Evolutionary conservation across 78 protist species (phyloP).

Genomic region (slime mould (Dictyostelium discoideum)): DNA sequence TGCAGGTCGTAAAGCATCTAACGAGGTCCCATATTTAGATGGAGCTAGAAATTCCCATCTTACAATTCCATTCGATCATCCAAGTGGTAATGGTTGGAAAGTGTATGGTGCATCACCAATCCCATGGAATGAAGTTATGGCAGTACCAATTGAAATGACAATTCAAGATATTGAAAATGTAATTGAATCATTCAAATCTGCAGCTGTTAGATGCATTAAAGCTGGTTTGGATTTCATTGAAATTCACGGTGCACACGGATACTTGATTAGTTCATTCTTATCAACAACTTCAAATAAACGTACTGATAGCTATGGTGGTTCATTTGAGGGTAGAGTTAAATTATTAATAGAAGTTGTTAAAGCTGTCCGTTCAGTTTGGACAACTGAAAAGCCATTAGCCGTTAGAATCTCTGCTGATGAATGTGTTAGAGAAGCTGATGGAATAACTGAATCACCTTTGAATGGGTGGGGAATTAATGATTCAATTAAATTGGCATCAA

Average conservation of each 20-base stretch:
- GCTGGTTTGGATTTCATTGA: constrained; percentile 88
- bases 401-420: constrained; percentile 28
- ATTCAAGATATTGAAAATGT: constrained; percentile 48
- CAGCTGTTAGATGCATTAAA: constrained; percentile 62
- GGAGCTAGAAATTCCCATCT: neutral
- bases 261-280: constrained; percentile 77
- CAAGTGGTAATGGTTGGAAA: constrained; percentile 44
- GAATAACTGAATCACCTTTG: neutral
- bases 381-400: neutral
- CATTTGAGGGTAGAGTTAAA: constrained; percentile 84
- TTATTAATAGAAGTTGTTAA: constrained; percentile 57
- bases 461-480: constrained; percentile 26
- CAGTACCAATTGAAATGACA: constrained; percentile 65
- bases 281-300: constrained; percentile 83
- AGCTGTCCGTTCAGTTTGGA: constrained; percentile 16
- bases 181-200: constrained; percentile 11
- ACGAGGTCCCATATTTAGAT: constrained; percentile 16
- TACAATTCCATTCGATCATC: neutral
- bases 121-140: neutral
- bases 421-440: constrained; percentile 7
- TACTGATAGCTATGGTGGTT: constrained; percentile 90
- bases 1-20: constrained; percentile 47
- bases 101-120: constrained; percentile 27
- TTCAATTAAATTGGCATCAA: neutral
- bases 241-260: constrained; percentile 92